phyloP scores from a whole-genome alignment of 1,284 basidiomycete species.

The Pholiota adiposa region DNA sequence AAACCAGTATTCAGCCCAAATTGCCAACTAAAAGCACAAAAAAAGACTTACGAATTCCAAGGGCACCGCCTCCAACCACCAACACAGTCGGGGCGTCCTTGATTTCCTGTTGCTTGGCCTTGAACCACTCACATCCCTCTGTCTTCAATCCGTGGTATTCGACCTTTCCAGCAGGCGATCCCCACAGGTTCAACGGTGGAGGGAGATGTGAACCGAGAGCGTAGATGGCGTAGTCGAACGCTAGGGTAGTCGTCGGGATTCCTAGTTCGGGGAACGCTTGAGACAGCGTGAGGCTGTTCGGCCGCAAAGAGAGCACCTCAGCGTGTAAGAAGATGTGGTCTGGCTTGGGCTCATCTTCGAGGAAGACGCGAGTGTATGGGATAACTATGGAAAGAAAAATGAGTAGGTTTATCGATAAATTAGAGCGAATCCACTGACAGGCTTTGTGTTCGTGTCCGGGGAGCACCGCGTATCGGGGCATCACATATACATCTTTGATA shows the following conservation, averaged over 20 bases:
- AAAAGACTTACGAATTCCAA: slow-evolving; percentile 59
- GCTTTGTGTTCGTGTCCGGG: slow-evolving; percentile 76
- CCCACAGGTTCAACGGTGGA: slow-evolving; percentile 61
- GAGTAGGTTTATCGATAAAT: not conserved
- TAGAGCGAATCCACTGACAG: slow-evolving; percentile 42
- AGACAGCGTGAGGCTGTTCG: slow-evolving; percentile 50
- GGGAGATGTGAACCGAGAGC: slow-evolving; percentile 63
- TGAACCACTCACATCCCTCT: slow-evolving; percentile 53
- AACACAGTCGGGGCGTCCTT: slow-evolving; percentile 49
- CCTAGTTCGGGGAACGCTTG: slow-evolving; percentile 50
- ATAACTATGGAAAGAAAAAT: slow-evolving; percentile 48
- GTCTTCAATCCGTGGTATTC: slow-evolving; percentile 49
- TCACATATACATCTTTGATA: slow-evolving; percentile 59
- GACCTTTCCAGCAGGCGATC: slow-evolving; percentile 15
- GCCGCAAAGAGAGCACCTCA: slow-evolving; percentile 47
- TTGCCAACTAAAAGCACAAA: not conserved
- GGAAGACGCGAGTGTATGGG: slow-evolving; percentile 56
- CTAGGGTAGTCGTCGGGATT: slow-evolving; percentile 31
- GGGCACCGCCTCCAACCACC: slow-evolving; percentile 64
- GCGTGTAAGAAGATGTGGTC: slow-evolving; percentile 34
- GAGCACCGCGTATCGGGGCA: slow-evolving; percentile 67
- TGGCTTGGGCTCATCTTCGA: not conserved
- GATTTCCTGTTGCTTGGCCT: slow-evolving; percentile 47
- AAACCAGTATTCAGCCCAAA: not conserved
- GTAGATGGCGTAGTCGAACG: slow-evolving; percentile 61